A percentile compares a stretch with the other conserved stretches of the same genome.
These are phyloP conservation scores for Lactifluus hygrophoroides DNA, from an alignment of 768 basidiomycete genomes.

Conservation along the genomic window DNA sequence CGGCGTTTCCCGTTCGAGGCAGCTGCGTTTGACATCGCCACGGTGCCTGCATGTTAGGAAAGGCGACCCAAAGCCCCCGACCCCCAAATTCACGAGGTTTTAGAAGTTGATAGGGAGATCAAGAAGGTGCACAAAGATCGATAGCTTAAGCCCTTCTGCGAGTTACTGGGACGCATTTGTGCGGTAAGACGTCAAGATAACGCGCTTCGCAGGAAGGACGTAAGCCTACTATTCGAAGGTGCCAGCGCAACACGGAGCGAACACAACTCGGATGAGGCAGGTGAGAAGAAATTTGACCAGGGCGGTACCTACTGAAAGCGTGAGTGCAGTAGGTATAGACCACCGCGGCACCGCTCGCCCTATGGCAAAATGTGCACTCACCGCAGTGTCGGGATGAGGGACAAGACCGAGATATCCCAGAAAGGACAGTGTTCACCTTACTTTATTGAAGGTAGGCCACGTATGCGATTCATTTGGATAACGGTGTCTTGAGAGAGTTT, in stretches of 20 bases:
- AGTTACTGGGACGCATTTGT: neutral
- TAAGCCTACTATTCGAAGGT: neutral
- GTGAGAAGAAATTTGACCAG: too few relatives aligned
- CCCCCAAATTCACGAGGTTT: neutral
- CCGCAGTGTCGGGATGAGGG: neutral
- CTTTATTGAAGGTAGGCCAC: slow-evolving; percentile 7
- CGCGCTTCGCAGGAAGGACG: neutral
- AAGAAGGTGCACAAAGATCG: neutral
- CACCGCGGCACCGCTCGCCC: neutral
- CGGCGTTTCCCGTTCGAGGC: neutral
- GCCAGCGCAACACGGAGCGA: slow-evolving; percentile 10
- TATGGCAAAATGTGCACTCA: slow-evolving; percentile 9
- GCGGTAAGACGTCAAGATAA: slow-evolving; percentile 1
- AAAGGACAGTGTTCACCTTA: neutral
- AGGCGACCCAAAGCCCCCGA: neutral
- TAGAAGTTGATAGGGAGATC: neutral
- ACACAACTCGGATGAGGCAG: neutral
- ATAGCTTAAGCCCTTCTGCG: neutral
- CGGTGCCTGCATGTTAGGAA: neutral
- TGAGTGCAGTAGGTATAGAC: neutral
- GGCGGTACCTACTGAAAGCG: neutral
- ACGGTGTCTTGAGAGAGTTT: slow-evolving; percentile 10
- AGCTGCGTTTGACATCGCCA: neutral
- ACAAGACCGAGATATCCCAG: slow-evolving; percentile 6
- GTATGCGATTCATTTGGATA: slow-evolving; percentile 2